Percentiles rank a stretch among this genome's conserved stretches.
Conservation (phyloP, 2,329 filamentous ascomycete genomes). For the Ascochyta pisi region DNA sequence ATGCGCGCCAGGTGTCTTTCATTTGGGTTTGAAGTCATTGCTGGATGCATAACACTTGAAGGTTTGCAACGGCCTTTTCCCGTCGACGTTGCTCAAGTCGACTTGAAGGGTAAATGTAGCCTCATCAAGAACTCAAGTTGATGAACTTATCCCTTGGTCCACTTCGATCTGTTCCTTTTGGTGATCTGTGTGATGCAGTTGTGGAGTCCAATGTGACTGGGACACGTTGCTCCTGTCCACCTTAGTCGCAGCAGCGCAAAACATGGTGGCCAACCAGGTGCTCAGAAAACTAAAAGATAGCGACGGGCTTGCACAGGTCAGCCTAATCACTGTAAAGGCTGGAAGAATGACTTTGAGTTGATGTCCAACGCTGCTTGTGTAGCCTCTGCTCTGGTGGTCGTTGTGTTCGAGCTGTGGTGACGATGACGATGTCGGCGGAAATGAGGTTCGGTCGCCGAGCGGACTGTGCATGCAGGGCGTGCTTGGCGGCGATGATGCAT, state of each 20-base stretch:
- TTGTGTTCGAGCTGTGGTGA: background rate
- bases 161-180: background rate
- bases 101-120: too few relatives aligned
- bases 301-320: background rate
- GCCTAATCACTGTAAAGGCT: too few relatives aligned
- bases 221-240: constrained; percentile 5
- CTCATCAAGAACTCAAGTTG: too few relatives aligned
- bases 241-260: constrained; percentile 6
- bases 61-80: background rate
- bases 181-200: background rate
- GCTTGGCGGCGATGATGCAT: constrained; percentile 15
- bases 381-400: background rate
- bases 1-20: background rate
- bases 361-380: background rate
- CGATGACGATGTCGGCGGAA: constrained; percentile 13
- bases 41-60: background rate
- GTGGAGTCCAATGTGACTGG: background rate
- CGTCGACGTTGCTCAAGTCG: background rate
- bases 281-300: background rate
- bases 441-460: constrained; percentile 21
- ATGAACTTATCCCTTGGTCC: too few relatives aligned
- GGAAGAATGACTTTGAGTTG: too few relatives aligned
- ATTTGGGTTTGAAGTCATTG: background rate
- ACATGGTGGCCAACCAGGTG: constrained; percentile 19
- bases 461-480: constrained; percentile 25